A percentile compares a stretch with the other conserved stretches of the same genome.
Evolutionary conservation across 2,329 filamentous ascomycete genomes (phyloP).

Genomic region (Purpureocillium takamizusanense): DNA sequence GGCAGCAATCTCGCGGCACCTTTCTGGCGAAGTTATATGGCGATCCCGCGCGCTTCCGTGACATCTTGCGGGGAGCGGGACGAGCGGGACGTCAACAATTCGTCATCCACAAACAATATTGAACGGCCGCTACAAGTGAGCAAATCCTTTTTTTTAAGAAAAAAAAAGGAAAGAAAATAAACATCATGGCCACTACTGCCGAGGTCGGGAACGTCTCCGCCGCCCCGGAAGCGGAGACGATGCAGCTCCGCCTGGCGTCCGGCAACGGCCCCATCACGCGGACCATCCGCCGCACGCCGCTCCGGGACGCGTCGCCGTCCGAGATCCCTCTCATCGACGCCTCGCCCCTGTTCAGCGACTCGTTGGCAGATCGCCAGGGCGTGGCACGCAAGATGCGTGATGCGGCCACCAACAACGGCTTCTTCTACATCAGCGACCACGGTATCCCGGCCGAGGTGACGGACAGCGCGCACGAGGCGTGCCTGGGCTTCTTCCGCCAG

Average conservation of each 20-base stretch:
- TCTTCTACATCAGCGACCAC: constrained; percentile 47
- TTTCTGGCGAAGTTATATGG: too few species aligned
- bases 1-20: too few species aligned
- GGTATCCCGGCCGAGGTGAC: constrained; percentile 26
- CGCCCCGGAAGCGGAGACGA: constrained; percentile 9
- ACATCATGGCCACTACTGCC: constrained; percentile 5
- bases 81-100: too few species aligned
- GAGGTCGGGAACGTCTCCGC: too few species aligned
- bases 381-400: constrained; percentile 31
- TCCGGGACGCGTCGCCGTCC: constrained; percentile 24
- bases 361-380: constrained; percentile 22
- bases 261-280: constrained; percentile 27
- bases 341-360: constrained; percentile 25
- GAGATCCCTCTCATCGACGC: constrained; percentile 49
- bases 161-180: too few species aligned
- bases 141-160: too few species aligned
- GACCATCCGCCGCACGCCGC: constrained; percentile 22
- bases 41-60: too few species aligned
- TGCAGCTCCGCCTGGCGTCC: constrained; percentile 24
- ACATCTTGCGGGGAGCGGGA: too few species aligned
- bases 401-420: constrained; percentile 41
- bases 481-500: constrained; percentile 39
- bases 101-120: too few species aligned
- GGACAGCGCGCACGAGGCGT: constrained; percentile 20
- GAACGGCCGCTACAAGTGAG: too few species aligned